These are phyloP conservation scores for Aspergillus hortae DNA, from an alignment of 2,329 filamentous ascomycete species.

Conservation along the genomic window DNA sequence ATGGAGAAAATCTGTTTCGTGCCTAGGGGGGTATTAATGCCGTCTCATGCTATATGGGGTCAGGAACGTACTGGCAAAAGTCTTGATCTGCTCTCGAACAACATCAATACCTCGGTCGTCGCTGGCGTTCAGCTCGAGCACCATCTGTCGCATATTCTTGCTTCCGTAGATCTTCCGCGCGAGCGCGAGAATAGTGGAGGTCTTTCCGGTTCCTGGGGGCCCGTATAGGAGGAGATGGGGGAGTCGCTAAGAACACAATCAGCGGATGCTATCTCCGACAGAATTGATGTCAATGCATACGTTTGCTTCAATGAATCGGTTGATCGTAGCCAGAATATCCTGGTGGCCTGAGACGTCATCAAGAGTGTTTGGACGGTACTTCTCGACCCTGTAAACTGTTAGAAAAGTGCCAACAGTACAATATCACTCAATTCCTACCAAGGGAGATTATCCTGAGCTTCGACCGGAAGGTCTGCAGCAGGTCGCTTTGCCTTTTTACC, in stretches of 20 bases:
- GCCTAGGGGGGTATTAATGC: constrained; percentile 22
- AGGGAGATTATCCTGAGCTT: constrained; percentile 88
- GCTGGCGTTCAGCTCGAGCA: constrained; percentile 93
- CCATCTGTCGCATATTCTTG: constrained; percentile 96
- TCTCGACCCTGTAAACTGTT: constrained; percentile 71
- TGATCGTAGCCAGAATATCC: constrained; percentile 95
- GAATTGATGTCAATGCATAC: constrained; percentile 35
- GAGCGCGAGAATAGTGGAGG: constrained; percentile 90
- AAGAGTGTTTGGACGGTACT: constrained; percentile 85
- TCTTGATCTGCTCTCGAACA: constrained; percentile 98
- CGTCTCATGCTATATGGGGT: too few relatives aligned
- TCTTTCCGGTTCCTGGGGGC: constrained; percentile 95
- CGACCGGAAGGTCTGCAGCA: constrained; percentile 86
- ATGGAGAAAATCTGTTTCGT: constrained; percentile 96
- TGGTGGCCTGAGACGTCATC: constrained; percentile 94
- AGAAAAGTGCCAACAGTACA: constrained; percentile 4
- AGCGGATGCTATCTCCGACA: neutral
- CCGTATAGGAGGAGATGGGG: constrained; percentile 96
- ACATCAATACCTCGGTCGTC: constrained; percentile 98
- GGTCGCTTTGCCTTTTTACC: constrained; percentile 81
- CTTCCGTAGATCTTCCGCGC: constrained; percentile 88
- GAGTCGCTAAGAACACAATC: constrained; percentile 55
- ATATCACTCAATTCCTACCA: constrained; percentile 56
- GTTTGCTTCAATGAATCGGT: constrained; percentile 94
- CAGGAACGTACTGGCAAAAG: constrained; percentile 68